These are phyloP conservation scores for Zymoseptoria ardabiliae DNA, from an alignment of 2,329 filamentous ascomycete species.

Conservation along the genomic window DNA sequence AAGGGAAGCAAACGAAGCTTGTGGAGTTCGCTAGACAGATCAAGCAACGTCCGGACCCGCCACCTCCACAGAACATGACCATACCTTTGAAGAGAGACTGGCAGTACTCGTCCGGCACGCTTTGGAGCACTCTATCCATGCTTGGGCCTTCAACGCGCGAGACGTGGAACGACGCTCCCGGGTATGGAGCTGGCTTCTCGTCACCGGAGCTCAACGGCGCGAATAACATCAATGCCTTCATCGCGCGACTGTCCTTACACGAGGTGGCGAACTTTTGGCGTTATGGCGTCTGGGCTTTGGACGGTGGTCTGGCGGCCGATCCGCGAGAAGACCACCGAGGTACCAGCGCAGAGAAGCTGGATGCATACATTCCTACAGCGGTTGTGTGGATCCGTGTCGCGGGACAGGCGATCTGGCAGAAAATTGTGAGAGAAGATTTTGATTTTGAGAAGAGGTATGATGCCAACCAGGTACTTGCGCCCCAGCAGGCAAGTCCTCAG, in stretches of 20 bases:
- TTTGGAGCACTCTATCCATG: background rate
- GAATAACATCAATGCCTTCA: conserved; percentile 30
- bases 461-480: background rate
- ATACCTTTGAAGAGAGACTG: background rate
- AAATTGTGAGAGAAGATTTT: background rate
- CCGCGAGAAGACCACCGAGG: background rate
- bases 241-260: conserved; percentile 20
- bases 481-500: background rate
- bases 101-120: background rate
- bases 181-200: conserved; percentile 12
- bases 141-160: background rate
- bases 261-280: conserved; percentile 16
- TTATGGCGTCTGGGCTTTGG: conserved; percentile 27
- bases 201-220: conserved; percentile 25
- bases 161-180: conserved; percentile 19
- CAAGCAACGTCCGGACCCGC: conserved; percentile 22
- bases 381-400: background rate
- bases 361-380: background rate
- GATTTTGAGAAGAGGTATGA: background rate
- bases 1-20: background rate
- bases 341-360: background rate
- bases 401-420: background rate
- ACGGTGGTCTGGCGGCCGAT: conserved; percentile 24
- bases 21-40: conserved; percentile 9
- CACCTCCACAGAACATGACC: conserved; percentile 5